Base-by-base conservation (phyloP, 2,329 filamentous ascomycete genomes). In the Penicillium sp. region DNA sequence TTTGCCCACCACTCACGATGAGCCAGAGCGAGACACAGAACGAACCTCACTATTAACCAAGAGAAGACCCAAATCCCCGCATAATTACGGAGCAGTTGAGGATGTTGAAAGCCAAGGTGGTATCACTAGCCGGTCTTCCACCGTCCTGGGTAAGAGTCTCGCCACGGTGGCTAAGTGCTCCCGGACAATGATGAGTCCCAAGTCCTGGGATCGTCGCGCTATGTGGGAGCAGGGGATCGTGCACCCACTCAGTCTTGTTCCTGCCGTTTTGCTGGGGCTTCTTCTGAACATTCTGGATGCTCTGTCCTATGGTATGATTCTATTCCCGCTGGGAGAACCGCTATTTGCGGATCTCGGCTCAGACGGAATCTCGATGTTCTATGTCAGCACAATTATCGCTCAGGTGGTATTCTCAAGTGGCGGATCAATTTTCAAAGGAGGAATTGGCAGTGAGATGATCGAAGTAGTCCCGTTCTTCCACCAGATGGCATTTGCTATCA, bases 381-480 rank as follows among this genome's bases (percentile, higher is more conserved):
- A 98, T 73, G 90, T 99, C 65, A 97, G 93, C 81, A 97, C 93
- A 56, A 96, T 99, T 61, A 84, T 98, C 41, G 90, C 95, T 0
- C 95, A 99, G 72, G 75, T 99, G 51, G 90, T 91, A 16, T 98
- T 93, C 72, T 97, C 93, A 0, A 82, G 83, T 21, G 87, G 87
- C 3, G 90, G 91, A 0, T 97, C 93, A 68, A 87, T 91, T 33
- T 99, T 99, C 78, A 89, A 85, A 63, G 93, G 95, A 16, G 92
- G 91, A 3, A 87, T 99, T 57, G 95, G 95, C 5, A 98, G 95
- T 2, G 95, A 99, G 74, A 88, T 99, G 87, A 99, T 98, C 64
- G 95, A 99, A 77, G 93, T 98, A 1, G 93, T 99, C 1, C 95
- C 93, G 0, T 99, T 99, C 77, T 98, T 99, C 73, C 95, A 99